Evolutionary conservation across 305 asterid genomes (phyloP).

Genomic region (Rubia tinctorum): DNA sequence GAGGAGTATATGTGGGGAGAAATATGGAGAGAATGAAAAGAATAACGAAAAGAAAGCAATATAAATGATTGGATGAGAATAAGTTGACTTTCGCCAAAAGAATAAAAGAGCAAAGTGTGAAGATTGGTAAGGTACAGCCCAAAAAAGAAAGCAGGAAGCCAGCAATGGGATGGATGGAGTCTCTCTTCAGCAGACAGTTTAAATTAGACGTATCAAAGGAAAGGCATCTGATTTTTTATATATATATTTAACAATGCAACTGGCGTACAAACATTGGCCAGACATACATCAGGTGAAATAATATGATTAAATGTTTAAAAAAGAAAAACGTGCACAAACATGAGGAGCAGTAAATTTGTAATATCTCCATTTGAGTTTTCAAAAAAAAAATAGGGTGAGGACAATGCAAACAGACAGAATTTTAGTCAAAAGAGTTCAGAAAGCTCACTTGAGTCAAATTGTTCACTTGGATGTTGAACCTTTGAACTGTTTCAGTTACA

Average conservation of each 20-base stretch:
- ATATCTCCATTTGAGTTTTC: constrained; percentile 10
- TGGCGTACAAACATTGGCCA: background rate
- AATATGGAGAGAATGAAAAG: no score
- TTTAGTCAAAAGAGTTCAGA: no score
- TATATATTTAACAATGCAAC: background rate
- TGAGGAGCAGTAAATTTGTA: background rate
- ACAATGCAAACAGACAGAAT: no score
- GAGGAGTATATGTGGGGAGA: no score
- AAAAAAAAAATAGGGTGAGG: constrained; percentile 11
- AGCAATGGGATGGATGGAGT: no score
- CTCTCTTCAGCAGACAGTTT: no score
- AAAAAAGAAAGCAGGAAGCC: no score
- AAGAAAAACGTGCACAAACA: background rate
- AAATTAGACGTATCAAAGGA: background rate
- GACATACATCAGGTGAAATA: background rate
- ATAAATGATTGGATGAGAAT: no score
- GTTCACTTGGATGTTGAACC: constrained; percentile 90
- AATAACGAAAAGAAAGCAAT: no score
- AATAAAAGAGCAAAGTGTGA: no score
- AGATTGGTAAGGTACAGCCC: no score
- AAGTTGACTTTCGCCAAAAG: no score
- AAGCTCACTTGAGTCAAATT: constrained; percentile 92
- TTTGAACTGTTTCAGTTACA: constrained; percentile 53
- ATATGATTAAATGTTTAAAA: background rate
- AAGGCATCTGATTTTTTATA: background rate